Percentiles rank a stretch among this genome's conserved stretches.
Evolutionary conservation across 2,329 filamentous ascomycete species (phyloP).

Genomic region (Fusarium sp.): DNA sequence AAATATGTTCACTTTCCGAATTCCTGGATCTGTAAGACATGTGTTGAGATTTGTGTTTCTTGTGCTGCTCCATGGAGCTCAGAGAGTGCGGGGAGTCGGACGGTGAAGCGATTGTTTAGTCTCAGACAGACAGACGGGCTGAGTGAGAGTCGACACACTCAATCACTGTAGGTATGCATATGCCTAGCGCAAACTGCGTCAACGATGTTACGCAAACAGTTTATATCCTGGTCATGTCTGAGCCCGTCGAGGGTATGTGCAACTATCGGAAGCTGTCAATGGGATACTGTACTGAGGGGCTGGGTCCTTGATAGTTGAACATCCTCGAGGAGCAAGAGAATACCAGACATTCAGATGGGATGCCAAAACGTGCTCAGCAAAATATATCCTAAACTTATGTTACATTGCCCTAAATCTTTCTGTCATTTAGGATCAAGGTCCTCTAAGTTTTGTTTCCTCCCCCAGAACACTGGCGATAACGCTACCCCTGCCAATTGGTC

Average conservation of each 20-base stretch:
- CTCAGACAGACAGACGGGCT: neutral
- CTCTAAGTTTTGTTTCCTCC: neutral
- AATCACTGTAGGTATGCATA: neutral
- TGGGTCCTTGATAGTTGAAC: neutral
- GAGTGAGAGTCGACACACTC: neutral
- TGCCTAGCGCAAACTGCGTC: neutral
- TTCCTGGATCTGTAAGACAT: neutral
- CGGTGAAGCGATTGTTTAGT: neutral
- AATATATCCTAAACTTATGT: neutral
- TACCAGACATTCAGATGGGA: neutral
- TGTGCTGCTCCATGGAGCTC: neutral
- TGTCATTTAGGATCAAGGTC: neutral
- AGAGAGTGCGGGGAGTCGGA: neutral
- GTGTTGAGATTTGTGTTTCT: neutral
- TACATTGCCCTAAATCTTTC: neutral
- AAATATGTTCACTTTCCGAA: neutral
- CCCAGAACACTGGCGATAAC: neutral
- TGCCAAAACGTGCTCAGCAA: neutral
- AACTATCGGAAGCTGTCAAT: neutral
- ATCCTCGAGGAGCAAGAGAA: neutral
- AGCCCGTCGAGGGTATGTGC: neutral
- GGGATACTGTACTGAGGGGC: neutral
- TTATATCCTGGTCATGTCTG: neutral
- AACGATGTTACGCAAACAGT: neutral
- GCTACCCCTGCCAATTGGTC: neutral